Base-by-base conservation (phyloP, 768 basidiomycete species). In the Amylocystis lapponica region DNA sequence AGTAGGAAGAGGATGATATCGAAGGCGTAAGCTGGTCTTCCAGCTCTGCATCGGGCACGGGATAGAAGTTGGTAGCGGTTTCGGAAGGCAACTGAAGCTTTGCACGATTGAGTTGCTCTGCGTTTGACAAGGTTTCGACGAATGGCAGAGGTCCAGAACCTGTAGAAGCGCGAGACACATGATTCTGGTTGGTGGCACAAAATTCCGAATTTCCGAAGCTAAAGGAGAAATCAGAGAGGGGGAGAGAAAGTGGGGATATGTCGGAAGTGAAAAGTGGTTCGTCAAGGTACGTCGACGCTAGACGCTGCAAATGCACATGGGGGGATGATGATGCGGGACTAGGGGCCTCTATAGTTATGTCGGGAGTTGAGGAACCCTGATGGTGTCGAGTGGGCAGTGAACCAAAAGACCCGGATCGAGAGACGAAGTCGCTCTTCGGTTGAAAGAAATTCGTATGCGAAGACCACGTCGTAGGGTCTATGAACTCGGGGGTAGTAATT, bases 401-500 rank as follows among this genome's bases (percentile, higher is more conserved):
- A 36, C 12, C 19, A 17, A 20, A 36, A 36, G 35, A 36, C 8
- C 8, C 16, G n/a, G n/a, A 22, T 5, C 16, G 11, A 17, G 35
- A 36, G 5, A 36, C 10, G 35, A 36, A 3, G 20, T 4, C 23
- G 14, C 23, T 21, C 17, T 42, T 42, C 6, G 17, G 10, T 29
- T 42, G 31, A 9, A 32, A 5, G 13, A 4, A 6, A 22, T 42
- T 32, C 16, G 31, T 22, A 16, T 11, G 41, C 3, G 27, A 19
- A 9, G 41, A 21, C 41, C 41, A 42, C 5, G 29, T 30, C 20
- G 30, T 14, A 23, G 22, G 27, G 7, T 34, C 12, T 12, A 42
- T 9, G 2, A 31, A 37, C 23, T 45, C 35, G 12, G 43, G 43
- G 8, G 43, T 45, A n/a, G 38, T 35, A 8, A 45, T 29, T 10